Evolutionary conservation across 768 basidiomycete genomes (phyloP).

Genomic region (Mycena rosella): DNA sequence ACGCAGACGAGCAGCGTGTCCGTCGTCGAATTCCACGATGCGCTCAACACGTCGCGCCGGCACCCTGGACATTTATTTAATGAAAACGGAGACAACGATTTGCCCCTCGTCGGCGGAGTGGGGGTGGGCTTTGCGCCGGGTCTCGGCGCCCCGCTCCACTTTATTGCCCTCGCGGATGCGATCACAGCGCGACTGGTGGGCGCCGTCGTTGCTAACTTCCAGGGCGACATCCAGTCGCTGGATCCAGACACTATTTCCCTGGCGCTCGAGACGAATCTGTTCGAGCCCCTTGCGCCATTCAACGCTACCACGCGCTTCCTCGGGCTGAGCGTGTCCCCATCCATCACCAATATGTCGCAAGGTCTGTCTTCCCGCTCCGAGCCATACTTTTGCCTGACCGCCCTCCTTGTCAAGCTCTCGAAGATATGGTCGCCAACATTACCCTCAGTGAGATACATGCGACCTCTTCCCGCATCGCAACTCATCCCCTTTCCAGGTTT

Average conservation of each 20-base stretch:
- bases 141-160: not conserved
- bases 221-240: not conserved
- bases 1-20: conserved; percentile 11
- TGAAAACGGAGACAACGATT: not conserved
- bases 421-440: not conserved
- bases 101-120: not conserved
- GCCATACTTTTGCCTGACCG: not conserved
- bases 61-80: not conserved
- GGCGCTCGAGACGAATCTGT: not conserved
- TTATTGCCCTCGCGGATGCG: not conserved
- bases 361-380: not conserved
- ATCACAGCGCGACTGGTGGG: not conserved
- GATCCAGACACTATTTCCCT: not conserved
- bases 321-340: not conserved
- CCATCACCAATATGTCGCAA: not conserved
- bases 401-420: not conserved
- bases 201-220: not conserved
- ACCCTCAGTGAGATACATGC: not conserved
- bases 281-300: not conserved
- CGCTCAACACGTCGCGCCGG: not conserved
- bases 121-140: not conserved
- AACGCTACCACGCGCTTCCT: not conserved
- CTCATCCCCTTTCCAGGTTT: not conserved
- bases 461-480: not conserved
- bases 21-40: conserved; percentile 14